phyloP scores from a whole-genome alignment of 306 rosid species.

The Adenanthera pavonina region DNA sequence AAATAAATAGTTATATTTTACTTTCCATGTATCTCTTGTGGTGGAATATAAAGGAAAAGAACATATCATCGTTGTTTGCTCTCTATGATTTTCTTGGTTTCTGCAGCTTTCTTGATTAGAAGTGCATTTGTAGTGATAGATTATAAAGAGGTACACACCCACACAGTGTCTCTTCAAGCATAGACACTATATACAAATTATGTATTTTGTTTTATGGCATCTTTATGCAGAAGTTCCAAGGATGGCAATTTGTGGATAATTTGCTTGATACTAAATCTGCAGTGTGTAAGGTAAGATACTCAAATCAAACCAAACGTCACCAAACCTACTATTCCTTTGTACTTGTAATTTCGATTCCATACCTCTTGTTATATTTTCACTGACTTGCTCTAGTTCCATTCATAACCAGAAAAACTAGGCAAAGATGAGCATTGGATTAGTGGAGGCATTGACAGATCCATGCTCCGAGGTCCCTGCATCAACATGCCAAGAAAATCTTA shows the following conservation, averaged over 20 bases:
- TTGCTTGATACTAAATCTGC: slow-evolving; percentile 25
- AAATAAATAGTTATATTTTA: not conserved
- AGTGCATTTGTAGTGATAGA: slow-evolving; percentile 39
- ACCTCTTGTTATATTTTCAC: too few relatives aligned
- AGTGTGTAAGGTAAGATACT: slow-evolving; percentile 31
- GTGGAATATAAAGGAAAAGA: slow-evolving; percentile 21
- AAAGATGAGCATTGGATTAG: too few relatives aligned
- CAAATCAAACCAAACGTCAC: too few relatives aligned
- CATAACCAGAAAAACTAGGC: too few relatives aligned
- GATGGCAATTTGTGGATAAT: slow-evolving; percentile 31
- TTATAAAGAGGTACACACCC: slow-evolving; percentile 42
- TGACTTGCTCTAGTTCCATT: too few relatives aligned
- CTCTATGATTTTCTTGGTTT: slow-evolving; percentile 29
- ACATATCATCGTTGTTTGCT: slow-evolving; percentile 31
- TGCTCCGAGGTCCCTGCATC: too few relatives aligned
- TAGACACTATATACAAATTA: not conserved
- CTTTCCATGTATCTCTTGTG: slow-evolving; percentile 16
- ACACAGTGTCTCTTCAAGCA: not conserved
- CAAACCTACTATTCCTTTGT: too few relatives aligned
- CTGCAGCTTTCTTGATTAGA: slow-evolving; percentile 43
- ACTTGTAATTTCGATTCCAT: too few relatives aligned
- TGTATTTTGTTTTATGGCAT: not conserved
- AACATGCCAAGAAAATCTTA: too few relatives aligned
- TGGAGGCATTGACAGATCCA: too few relatives aligned
- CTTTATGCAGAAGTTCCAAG: slow-evolving; percentile 34